Evolutionary conservation across 352 stramenopile species (phyloP), one percentile per base, ranked within the genome.

Genomic region (Globisporangium cystogenes): DNA sequence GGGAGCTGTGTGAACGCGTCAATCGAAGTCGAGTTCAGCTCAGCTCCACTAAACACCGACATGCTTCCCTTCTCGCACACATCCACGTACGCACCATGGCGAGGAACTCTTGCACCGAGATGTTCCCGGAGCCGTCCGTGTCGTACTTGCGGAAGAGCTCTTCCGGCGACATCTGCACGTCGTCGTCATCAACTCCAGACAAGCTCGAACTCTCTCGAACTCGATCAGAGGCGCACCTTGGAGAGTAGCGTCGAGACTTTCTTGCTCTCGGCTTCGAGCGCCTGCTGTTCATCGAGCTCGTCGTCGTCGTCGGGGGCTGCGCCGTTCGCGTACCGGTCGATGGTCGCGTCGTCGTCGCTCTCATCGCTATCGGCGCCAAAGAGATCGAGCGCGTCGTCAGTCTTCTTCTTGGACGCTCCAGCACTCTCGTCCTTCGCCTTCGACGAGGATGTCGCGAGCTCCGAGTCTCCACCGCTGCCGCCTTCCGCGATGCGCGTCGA

Each of bases 141-240:
- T 97, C 93, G 56, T 96, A 97, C 40, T 95, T 93, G 5, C 72
- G 67, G 60, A 98, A 98, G 8, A 98, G 61, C 36, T 96, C 76
- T 36, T 98, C 95, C 1, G 82, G 76, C 1, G 73, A 72, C 20
- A 87, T 52, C 75, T 82, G 60, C 29, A 21, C 26, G 29, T n/a
- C 3, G 39, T 21, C 35, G 14, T 16, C 27, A 15, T n/a, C 6
- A 7, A 41, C 26, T 8, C 5, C 26, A 56, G 26, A 15, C 12
- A 18, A 53, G 14, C 6, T 44, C 3, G 3, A 21, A 14, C n/a
- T 14, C 23, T 51, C 18, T 27, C 16, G 21, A 29, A n/a, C 26
- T 29, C 3, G 26, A 29, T 29, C 26, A 29, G 3, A 2, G 5
- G 4, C 20, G n/a, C 37, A 87, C 67, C 66, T 88, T 89, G 31